These are phyloP conservation scores for Lupinus albus DNA, from an alignment of 306 rosid species.

Conservation along the genomic window DNA sequence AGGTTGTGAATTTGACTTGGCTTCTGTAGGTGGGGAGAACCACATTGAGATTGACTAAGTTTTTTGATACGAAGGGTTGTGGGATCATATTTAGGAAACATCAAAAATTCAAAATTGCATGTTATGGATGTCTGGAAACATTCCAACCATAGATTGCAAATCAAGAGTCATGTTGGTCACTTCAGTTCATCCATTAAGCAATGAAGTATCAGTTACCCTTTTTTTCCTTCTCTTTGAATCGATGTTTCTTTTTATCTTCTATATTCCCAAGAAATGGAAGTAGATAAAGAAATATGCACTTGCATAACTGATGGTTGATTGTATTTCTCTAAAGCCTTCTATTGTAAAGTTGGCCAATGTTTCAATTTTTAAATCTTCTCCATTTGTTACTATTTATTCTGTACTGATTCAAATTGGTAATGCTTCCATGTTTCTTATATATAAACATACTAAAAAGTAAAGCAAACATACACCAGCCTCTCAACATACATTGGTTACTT, in stretches of 20 bases:
- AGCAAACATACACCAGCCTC: background rate
- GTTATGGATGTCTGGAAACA: background rate
- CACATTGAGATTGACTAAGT: conserved; percentile 9
- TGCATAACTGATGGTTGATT: conserved; percentile 5
- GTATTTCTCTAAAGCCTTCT: background rate
- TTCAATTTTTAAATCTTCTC: conserved; percentile 5
- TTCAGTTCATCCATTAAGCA: conserved; percentile 8
- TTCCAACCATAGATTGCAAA: conserved; percentile 18
- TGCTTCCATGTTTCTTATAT: conserved; percentile 16
- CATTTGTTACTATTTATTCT: conserved; percentile 3
- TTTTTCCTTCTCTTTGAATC: background rate
- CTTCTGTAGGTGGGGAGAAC: background rate
- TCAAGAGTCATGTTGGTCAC: conserved; percentile 8
- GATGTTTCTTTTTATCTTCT: background rate
- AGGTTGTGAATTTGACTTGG: conserved; percentile 2
- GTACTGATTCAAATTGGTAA: conserved; percentile 24
- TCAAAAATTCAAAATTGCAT: background rate
- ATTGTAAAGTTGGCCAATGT: conserved; percentile 5
- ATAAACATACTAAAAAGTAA: background rate
- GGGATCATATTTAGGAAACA: conserved; percentile 9
- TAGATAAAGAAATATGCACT: background rate
- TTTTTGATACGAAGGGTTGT: background rate
- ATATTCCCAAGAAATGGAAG: background rate
- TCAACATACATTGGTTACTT: background rate
- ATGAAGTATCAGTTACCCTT: background rate